These are phyloP conservation scores for Boletus eberwhitei DNA, from an alignment of 768 basidiomycete genomes.

Conservation along the genomic window DNA sequence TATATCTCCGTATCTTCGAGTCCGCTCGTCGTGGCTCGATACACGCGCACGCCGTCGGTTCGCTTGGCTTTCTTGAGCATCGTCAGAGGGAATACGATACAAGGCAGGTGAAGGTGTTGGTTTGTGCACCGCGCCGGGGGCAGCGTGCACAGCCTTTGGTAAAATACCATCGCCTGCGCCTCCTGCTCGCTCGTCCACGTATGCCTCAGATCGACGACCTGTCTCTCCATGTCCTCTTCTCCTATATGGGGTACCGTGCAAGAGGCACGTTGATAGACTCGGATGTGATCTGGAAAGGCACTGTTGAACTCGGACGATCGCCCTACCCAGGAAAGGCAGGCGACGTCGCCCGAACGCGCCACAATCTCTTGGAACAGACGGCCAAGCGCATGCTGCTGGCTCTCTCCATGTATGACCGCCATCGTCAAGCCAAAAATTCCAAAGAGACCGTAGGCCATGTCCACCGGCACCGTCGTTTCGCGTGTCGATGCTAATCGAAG, in stretches of 20 bases:
- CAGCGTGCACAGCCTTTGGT: not conserved
- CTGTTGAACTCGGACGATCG: slow-evolving; percentile 21
- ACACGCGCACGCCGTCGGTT: not conserved
- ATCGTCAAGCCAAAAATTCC: slow-evolving; percentile 20
- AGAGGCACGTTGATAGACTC: slow-evolving; percentile 5
- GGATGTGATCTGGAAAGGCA: slow-evolving; percentile 16
- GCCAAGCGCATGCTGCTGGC: slow-evolving; percentile 15
- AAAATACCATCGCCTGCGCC: slow-evolving; percentile 3
- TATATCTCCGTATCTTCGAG: slow-evolving; percentile 14
- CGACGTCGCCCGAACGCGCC: slow-evolving; percentile 17
- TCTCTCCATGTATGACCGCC: slow-evolving; percentile 16
- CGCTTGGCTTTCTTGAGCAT: not conserved
- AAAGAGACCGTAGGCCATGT: slow-evolving; percentile 22
- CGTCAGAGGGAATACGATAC: slow-evolving; percentile 15
- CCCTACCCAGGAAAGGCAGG: slow-evolving; percentile 20
- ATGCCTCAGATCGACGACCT: not conserved
- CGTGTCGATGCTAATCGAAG: slow-evolving; percentile 21
- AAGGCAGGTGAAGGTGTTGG: slow-evolving; percentile 15
- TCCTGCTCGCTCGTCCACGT: slow-evolving; percentile 1
- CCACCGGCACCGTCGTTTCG: slow-evolving; percentile 16
- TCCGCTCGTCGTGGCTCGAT: slow-evolving; percentile 1
- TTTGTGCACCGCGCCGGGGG: slow-evolving; percentile 4
- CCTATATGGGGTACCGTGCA: slow-evolving; percentile 4
- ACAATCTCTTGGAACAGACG: slow-evolving; percentile 20
- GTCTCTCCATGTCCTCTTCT: slow-evolving; percentile 5